phyloP scores from a whole-genome alignment of 768 basidiomycete species.

The Boletus edulis region DNA sequence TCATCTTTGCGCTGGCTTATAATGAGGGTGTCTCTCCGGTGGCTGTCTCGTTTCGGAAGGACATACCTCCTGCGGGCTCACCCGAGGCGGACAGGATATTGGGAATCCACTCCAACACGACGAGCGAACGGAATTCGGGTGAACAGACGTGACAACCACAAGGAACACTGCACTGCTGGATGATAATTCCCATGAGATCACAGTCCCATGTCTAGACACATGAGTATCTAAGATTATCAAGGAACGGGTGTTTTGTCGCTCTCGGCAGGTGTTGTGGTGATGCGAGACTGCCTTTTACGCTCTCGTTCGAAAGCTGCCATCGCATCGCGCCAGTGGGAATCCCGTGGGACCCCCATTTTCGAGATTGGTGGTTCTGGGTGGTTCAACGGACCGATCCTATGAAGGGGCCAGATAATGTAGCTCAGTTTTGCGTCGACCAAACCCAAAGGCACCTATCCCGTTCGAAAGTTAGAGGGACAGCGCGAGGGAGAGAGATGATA shows the following conservation, averaged over 20 bases:
- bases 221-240: background rate
- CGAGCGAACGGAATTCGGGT: slow-evolving; percentile 3
- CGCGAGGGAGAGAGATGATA: background rate
- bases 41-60: slow-evolving; percentile 41
- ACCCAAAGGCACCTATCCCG: slow-evolving; percentile 37
- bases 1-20: slow-evolving; percentile 45
- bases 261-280: slow-evolving; percentile 4
- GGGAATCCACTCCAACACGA: slow-evolving; percentile 24
- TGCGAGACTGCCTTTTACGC: slow-evolving; percentile 22
- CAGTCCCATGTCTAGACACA: background rate
- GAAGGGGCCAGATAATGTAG: slow-evolving; percentile 50
- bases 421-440: slow-evolving; percentile 51
- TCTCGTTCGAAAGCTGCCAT: slow-evolving; percentile 34
- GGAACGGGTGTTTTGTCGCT: background rate
- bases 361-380: slow-evolving; percentile 19
- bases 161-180: background rate
- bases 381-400: slow-evolving; percentile 41
- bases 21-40: slow-evolving; percentile 45
- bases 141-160: background rate
- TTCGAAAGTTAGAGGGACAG: background rate
- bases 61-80: slow-evolving; percentile 44
- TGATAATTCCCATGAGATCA: background rate
- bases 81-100: slow-evolving; percentile 44
- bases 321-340: slow-evolving; percentile 23
- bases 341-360: slow-evolving; percentile 18